These are phyloP conservation scores for Colletotrichum siamense DNA, from an alignment of 2,329 filamentous ascomycete species.

Conservation along the genomic window DNA sequence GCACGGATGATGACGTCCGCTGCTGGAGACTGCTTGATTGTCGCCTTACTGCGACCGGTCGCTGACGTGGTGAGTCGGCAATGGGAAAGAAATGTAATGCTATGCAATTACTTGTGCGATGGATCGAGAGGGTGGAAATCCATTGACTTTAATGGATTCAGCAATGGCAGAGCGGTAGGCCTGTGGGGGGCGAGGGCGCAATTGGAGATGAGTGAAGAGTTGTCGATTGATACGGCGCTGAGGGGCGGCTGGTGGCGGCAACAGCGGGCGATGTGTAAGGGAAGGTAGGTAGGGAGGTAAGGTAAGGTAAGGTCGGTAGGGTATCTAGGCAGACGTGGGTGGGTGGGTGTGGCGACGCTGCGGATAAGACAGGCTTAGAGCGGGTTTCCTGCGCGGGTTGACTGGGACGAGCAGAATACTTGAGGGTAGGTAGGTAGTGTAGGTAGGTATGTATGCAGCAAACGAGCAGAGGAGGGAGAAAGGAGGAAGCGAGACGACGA, in stretches of 20 bases:
- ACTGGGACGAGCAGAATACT: neutral
- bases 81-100: neutral
- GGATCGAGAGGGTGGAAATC: neutral
- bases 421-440: neutral
- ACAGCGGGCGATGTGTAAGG: neutral
- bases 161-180: neutral
- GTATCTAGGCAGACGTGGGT: neutral
- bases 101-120: neutral
- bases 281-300: neutral
- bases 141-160: constrained; percentile 1
- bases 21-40: neutral
- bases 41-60: constrained; percentile 1
- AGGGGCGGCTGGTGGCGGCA: neutral
- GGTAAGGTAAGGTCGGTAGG: neutral
- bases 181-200: neutral
- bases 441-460: neutral
- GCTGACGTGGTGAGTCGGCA: constrained; percentile 1
- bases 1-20: constrained; percentile 11
- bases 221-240: neutral
- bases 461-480: neutral
- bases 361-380: neutral
- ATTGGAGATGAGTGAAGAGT: neutral
- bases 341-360: neutral
- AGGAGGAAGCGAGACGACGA: neutral
- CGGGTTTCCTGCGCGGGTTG: neutral